Evolutionary conservation across 345 rosid genomes (phyloP).

Genomic region (Populus alba): DNA sequence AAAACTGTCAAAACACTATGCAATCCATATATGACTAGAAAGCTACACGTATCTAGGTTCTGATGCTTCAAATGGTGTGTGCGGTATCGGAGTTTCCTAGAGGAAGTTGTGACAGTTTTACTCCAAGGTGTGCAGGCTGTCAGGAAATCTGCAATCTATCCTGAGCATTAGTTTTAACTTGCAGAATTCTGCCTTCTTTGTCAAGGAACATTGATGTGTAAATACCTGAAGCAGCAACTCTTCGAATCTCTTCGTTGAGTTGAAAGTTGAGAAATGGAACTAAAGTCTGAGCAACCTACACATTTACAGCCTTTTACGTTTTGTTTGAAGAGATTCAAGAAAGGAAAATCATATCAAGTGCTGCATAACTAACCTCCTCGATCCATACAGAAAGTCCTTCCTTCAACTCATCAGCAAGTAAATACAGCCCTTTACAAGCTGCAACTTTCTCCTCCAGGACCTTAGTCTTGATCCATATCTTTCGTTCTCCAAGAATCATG

Average conservation of each 20-base stretch:
- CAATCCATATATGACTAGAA: background rate
- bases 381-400: constrained; percentile 4
- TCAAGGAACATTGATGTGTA: background rate
- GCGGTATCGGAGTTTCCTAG: too few relatives aligned
- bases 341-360: background rate
- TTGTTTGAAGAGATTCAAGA: background rate
- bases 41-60: background rate
- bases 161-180: background rate
- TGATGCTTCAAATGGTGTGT: background rate
- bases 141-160: background rate
- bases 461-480: background rate
- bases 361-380: constrained; percentile 22
- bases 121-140: background rate
- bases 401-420: constrained; percentile 5
- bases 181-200: background rate
- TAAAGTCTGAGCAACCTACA: constrained; percentile 21
- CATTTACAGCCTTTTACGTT: background rate
- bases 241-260: constrained; percentile 1
- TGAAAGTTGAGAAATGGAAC: constrained; percentile 13
- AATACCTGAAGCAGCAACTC: constrained; percentile 9
- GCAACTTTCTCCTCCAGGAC: constrained; percentile 3
- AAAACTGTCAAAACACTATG: background rate
- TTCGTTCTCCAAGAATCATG: background rate
- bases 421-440: constrained; percentile 1
- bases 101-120: too few relatives aligned